phyloP scores from a whole-genome alignment of 345 rosid species.

The Sonneratia alba region DNA sequence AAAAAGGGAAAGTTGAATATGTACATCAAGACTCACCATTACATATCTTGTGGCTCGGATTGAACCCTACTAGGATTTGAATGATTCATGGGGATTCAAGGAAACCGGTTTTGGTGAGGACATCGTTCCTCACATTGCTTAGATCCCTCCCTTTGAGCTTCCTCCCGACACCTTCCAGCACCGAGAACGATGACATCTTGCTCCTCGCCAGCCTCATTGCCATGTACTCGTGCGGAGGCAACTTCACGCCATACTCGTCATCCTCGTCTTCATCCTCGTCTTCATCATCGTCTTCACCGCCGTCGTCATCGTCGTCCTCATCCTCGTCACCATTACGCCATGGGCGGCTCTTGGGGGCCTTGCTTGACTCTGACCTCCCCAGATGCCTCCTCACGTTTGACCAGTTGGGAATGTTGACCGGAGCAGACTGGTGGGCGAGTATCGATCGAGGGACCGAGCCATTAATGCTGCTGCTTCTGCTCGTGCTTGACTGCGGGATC shows the following conservation, averaged over 20 bases:
- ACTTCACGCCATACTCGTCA: constrained; percentile 19
- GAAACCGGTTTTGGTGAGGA: constrained; percentile 72
- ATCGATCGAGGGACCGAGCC: constrained; percentile 17
- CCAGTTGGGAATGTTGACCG: constrained; percentile 67
- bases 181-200: constrained; percentile 59
- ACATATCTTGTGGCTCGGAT: no score
- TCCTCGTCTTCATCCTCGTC: constrained; percentile 12
- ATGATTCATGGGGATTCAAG: constrained; percentile 33
- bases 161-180: constrained; percentile 78
- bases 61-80: not conserved
- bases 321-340: constrained; percentile 2
- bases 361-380: constrained; percentile 22
- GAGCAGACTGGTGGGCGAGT: constrained; percentile 48
- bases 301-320: constrained; percentile 13
- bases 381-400: constrained; percentile 26
- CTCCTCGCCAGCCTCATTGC: constrained; percentile 48
- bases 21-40: no score
- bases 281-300: constrained; percentile 5
- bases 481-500: constrained; percentile 30
- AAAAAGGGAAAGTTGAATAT: not conserved
- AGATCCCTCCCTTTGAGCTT: constrained; percentile 80
- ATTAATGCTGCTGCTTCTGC: constrained; percentile 8
- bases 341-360: constrained; percentile 8
- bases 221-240: constrained; percentile 74
- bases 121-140: constrained; percentile 64